Evolutionary conservation across 169 alveolate species (phyloP).

Genomic region (Plasmodium knowlesi): DNA sequence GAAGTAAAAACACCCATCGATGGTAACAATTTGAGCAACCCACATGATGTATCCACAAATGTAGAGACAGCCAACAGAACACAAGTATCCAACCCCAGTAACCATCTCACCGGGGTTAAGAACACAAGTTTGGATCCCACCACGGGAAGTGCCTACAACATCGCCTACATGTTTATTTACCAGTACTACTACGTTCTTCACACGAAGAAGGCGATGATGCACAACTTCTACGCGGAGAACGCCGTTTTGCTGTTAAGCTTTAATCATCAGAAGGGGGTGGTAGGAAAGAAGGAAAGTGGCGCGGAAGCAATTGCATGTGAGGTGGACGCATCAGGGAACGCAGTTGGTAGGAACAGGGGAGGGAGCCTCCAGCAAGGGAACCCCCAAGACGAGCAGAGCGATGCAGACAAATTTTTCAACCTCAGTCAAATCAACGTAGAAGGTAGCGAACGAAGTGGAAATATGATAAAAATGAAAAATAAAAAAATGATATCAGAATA

Average conservation of each 20-base stretch:
- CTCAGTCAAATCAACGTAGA: constrained; percentile 15
- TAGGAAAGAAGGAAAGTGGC: background rate
- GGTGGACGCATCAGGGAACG: no score
- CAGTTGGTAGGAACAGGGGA: no score
- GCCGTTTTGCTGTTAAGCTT: constrained; percentile 36
- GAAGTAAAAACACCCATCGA: background rate
- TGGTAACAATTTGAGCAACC: background rate
- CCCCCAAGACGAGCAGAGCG: background rate
- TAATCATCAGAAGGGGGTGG: background rate
- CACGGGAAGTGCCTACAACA: constrained; percentile 33
- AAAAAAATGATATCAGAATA: constrained; percentile 26
- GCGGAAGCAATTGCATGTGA: no score
- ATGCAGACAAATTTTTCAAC: constrained; percentile 15
- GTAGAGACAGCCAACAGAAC: background rate
- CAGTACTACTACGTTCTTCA: constrained; percentile 63
- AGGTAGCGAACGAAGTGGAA: constrained; percentile 31
- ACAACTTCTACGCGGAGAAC: constrained; percentile 55
- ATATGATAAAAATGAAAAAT: constrained; percentile 31
- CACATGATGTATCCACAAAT: background rate
- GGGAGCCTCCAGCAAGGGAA: background rate
- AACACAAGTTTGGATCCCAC: background rate
- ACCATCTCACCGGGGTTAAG: background rate
- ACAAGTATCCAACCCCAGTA: background rate
- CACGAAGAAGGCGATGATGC: constrained; percentile 67
- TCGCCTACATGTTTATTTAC: constrained; percentile 52